Evolutionary conservation across 2,329 filamentous ascomycete genomes (phyloP).

Genomic region (Cordyceps cicadae): DNA sequence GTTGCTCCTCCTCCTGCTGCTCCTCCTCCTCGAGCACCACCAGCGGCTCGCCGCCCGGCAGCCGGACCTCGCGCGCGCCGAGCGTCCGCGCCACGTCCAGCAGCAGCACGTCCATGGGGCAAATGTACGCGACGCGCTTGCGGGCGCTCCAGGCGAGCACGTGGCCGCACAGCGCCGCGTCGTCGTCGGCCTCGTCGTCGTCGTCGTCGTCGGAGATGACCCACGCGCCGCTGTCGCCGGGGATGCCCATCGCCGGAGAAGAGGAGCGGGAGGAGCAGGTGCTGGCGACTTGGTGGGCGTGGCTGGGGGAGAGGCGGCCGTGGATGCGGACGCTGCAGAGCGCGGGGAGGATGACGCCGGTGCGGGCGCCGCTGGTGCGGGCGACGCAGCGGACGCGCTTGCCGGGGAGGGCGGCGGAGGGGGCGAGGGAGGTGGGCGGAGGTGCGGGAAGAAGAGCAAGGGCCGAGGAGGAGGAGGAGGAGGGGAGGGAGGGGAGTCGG

Average conservation of each 20-base stretch:
- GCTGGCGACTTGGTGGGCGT: constrained; percentile 55
- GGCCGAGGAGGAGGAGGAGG: constrained; percentile 39
- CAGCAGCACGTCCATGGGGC: constrained; percentile 85
- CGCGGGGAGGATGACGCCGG: constrained; percentile 66
- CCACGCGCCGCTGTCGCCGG: constrained; percentile 91
- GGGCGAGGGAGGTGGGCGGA: constrained; percentile 53
- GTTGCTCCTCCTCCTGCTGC: no score
- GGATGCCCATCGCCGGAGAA: constrained; percentile 50
- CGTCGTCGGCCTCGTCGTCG: no score
- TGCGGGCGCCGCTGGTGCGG: constrained; percentile 75
- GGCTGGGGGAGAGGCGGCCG: constrained; percentile 71
- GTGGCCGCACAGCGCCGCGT: constrained; percentile 79
- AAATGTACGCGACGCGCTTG: constrained; percentile 81
- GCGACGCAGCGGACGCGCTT: constrained; percentile 81
- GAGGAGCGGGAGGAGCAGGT: constrained; percentile 17
- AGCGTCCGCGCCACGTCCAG: constrained; percentile 77
- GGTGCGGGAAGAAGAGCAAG: no score
- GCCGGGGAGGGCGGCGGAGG: constrained; percentile 56
- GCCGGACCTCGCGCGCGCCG: constrained; percentile 57
- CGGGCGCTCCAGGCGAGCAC: constrained; percentile 80
- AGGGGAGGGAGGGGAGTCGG: no score
- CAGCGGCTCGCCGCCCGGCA: constrained; percentile 53
- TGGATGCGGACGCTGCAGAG: constrained; percentile 83
- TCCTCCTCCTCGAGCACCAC: constrained; percentile 24
- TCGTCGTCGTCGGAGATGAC: no score